Percentiles rank a stretch among this genome's conserved stretches.
These are phyloP conservation scores for Aspergillus viridinutans DNA, from an alignment of 2,329 filamentous ascomycete species.

Conservation along the genomic window DNA sequence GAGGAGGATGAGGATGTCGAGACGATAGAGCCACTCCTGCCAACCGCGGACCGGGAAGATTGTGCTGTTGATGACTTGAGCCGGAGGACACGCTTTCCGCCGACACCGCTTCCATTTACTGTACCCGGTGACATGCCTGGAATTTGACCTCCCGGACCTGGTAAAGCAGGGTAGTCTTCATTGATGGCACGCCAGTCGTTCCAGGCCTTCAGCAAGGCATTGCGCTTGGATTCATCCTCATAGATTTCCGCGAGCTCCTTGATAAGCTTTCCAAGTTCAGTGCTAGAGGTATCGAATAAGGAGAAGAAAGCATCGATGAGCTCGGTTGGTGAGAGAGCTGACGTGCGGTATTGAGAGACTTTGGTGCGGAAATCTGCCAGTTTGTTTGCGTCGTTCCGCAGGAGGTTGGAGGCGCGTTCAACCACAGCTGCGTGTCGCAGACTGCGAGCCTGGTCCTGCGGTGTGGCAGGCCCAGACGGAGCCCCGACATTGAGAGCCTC, in stretches of 20 bases:
- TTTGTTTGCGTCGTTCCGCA: constrained; percentile 72
- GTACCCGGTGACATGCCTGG: constrained; percentile 48
- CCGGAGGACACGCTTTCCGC: constrained; percentile 58
- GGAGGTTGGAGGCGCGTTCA: constrained; percentile 75
- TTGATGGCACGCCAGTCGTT: constrained; percentile 94
- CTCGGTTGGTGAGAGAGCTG: constrained; percentile 64
- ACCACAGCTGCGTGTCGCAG: constrained; percentile 79
- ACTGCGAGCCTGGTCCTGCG: constrained; percentile 75
- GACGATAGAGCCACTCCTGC: constrained; percentile 53
- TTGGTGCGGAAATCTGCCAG: constrained; percentile 71
- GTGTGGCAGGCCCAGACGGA: constrained; percentile 49
- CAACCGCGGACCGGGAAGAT: constrained; percentile 59
- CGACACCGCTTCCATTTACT: constrained; percentile 55
- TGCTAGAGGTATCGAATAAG: constrained; percentile 75
- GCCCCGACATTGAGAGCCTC: constrained; percentile 49
- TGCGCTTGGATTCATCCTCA: constrained; percentile 72
- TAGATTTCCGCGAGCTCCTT: constrained; percentile 91
- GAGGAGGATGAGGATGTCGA: constrained; percentile 32
- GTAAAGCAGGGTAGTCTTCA: constrained; percentile 88
- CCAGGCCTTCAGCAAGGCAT: constrained; percentile 76
- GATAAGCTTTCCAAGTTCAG: constrained; percentile 80
- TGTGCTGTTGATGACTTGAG: constrained; percentile 66
- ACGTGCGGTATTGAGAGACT: constrained; percentile 73
- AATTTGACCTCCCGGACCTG: constrained; percentile 66
- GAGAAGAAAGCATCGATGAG: constrained; percentile 85